These are phyloP conservation scores for Trichoderma atroviride DNA, from an alignment of 2,329 filamentous ascomycete genomes.

Conservation along the genomic window DNA sequence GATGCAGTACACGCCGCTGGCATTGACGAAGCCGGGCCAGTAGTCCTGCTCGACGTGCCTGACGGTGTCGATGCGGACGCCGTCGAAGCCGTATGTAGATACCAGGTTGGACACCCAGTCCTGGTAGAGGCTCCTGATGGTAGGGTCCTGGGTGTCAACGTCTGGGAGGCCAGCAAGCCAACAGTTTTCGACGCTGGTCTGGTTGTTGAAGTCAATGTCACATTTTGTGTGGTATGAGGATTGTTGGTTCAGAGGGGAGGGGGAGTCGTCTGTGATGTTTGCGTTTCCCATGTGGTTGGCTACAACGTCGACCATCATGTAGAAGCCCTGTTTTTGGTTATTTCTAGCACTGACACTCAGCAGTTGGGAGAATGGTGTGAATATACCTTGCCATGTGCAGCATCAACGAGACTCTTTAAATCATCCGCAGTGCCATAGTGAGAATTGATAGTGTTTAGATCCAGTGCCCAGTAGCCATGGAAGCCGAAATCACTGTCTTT, in stretches of 20 bases:
- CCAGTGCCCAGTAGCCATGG: conserved; percentile 59
- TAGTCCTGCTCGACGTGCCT: conserved; percentile 64
- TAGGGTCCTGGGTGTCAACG: conserved; percentile 55
- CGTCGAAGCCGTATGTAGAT: conserved; percentile 63
- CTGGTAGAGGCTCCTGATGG: conserved; percentile 54
- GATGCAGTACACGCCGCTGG: conserved; percentile 60
- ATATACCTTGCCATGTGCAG: conserved; percentile 58
- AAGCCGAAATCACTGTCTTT: conserved; percentile 48
- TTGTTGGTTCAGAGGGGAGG: conserved; percentile 51
- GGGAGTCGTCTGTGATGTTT: conserved; percentile 51
- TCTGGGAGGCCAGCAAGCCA: conserved; percentile 64
- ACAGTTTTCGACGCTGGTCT: conserved; percentile 53
- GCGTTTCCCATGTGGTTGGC: conserved; percentile 60
- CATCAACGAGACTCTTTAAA: conserved; percentile 57
- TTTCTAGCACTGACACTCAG: background rate
- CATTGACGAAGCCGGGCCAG: conserved; percentile 56
- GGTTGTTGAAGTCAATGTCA: conserved; percentile 56
- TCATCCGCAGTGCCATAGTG: conserved; percentile 63
- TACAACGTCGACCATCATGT: conserved; percentile 65
- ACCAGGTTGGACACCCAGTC: conserved; percentile 63
- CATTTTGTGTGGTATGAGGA: conserved; percentile 66
- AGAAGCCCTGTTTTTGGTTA: conserved; percentile 39
- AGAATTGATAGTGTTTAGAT: conserved; percentile 57
- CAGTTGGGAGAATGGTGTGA: background rate
- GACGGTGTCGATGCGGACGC: conserved; percentile 63